phyloP scores from a whole-genome alignment of 495 filamentous ascomycete genomes.

The Aspergillus ostianus region DNA sequence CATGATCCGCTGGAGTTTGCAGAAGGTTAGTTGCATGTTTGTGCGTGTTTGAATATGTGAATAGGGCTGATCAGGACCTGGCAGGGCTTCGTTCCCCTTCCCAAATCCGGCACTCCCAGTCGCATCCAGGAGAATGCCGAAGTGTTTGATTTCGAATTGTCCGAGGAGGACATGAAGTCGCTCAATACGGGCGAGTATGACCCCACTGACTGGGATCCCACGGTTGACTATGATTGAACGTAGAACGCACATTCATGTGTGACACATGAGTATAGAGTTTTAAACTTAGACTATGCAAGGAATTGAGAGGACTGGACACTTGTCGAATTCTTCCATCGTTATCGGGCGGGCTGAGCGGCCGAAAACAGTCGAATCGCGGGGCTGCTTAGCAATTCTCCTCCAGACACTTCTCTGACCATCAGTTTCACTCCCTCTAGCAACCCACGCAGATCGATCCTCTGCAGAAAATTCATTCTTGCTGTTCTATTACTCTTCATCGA shows the following conservation, averaged over 20 bases:
- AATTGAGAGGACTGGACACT: not conserved
- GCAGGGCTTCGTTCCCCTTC: conserved; percentile 60
- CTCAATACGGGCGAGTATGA: conserved; percentile 58
- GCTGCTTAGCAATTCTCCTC: conserved; percentile 28
- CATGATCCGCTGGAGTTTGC: conserved; percentile 79
- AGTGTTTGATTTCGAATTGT: conserved; percentile 80
- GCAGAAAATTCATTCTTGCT: not conserved
- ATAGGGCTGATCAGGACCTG: not conserved
- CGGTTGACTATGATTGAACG: conserved; percentile 44
- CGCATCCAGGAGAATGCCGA: conserved; percentile 69
- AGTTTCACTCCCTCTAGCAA: not conserved
- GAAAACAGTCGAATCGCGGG: conserved; percentile 10
- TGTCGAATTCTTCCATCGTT: not conserved
- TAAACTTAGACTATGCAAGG: not conserved
- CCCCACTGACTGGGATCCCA: conserved; percentile 63
- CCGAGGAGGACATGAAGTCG: conserved; percentile 53
- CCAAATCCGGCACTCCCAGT: conserved; percentile 57
- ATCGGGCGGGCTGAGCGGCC: not conserved
- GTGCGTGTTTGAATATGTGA: not conserved
- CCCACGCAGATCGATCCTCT: not conserved
- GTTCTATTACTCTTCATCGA: not conserved
- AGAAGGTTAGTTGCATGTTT: conserved; percentile 48
- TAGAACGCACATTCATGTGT: not conserved
- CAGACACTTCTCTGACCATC: conserved; percentile 5
- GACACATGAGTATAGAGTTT: not conserved